Conservation (phyloP, 1,284 basidiomycete species). For the Pseudomicrostroma phylloplanum region DNA sequence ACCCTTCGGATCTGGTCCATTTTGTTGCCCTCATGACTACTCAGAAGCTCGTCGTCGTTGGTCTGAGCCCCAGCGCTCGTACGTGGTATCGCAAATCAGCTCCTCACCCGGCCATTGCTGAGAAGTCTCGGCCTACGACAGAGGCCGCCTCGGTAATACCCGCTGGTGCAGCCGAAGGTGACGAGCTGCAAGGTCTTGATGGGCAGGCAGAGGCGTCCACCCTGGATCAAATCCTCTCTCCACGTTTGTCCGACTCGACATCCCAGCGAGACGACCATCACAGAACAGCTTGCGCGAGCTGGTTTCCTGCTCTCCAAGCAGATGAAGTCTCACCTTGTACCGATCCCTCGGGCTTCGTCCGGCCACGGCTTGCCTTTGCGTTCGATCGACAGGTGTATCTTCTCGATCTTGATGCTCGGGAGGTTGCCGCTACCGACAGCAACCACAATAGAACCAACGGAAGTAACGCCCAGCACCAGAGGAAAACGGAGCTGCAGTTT, state of each 20-base stretch:
- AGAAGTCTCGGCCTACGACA: neutral
- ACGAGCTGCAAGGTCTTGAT: conserved; percentile 3
- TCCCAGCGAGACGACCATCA: neutral
- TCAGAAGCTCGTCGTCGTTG: conserved; percentile 84
- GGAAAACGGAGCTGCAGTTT: neutral
- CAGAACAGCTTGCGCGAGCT: neutral
- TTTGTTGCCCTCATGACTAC: conserved; percentile 82
- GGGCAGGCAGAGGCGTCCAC: neutral
- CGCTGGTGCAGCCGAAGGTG: conserved; percentile 3
- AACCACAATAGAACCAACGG: neutral
- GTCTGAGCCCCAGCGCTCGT: conserved; percentile 80
- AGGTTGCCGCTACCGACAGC: neutral
- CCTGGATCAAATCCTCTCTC: neutral
- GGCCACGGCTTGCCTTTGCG: neutral
- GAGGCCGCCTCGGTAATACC: too few species aligned
- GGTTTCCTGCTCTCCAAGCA: conserved; percentile 1
- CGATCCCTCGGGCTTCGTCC: neutral
- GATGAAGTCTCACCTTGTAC: neutral
- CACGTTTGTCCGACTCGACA: neutral
- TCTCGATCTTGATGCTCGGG: neutral
- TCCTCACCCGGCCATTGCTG: neutral
- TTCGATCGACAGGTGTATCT: conserved; percentile 4
- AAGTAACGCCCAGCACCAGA: neutral
- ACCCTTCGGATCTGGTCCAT: conserved; percentile 75
- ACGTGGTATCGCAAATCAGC: conserved; percentile 64